Conservation (phyloP, 208 protist species). For the Phytomonas serpens region DNA sequence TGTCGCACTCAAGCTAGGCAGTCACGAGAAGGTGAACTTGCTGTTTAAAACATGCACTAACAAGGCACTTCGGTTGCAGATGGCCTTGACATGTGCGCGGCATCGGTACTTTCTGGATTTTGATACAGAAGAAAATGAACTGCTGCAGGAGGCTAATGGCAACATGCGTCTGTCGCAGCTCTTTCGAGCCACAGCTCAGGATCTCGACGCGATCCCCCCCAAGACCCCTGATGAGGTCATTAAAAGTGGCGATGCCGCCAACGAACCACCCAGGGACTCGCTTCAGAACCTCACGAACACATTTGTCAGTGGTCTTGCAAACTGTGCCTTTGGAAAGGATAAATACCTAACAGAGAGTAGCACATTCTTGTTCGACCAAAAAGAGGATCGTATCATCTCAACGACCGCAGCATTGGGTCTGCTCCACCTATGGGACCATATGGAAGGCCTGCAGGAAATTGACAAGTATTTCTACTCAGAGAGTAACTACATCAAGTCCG, state of each 20-base stretch:
- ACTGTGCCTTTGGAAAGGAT: constrained; percentile 97
- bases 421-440: constrained; percentile 97
- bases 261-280: constrained; percentile 47
- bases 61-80: constrained; percentile 72
- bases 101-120: constrained; percentile 78
- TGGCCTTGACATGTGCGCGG: constrained; percentile 92
- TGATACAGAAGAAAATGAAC: constrained; percentile 87
- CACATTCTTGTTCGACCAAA: constrained; percentile 95
- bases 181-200: constrained; percentile 91
- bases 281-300: constrained; percentile 95
- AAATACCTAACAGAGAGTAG: constrained; percentile 90
- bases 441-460: constrained; percentile 92
- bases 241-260: constrained; percentile 85
- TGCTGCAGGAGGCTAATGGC: constrained; percentile 84
- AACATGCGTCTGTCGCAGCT: constrained; percentile 94
- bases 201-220: constrained; percentile 95
- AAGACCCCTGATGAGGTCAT: constrained; percentile 98
- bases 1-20: constrained; percentile 84
- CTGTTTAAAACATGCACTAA: constrained; percentile 81
- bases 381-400: constrained; percentile 94
- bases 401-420: constrained; percentile 96
- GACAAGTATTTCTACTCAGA: constrained; percentile 95
- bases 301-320: constrained; percentile 95
- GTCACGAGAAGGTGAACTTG: constrained; percentile 55
- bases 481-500: constrained; percentile 95